phyloP scores from a whole-genome alignment of 2,329 filamentous ascomycete species.

The Epichloe uncinata region DNA sequence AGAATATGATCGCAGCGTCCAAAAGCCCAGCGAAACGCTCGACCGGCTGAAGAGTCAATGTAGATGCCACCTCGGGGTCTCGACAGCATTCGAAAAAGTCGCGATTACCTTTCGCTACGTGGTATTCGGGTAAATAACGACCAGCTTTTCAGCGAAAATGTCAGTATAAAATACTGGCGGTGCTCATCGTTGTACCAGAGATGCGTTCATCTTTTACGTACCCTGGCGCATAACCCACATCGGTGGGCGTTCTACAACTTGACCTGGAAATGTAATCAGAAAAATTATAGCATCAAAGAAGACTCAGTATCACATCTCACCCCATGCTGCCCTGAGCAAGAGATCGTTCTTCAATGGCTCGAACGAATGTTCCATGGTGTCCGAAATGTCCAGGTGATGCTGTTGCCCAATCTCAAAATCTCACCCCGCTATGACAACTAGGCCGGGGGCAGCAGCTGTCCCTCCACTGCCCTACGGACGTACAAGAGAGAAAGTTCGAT shows the following conservation, averaged over 20 bases:
- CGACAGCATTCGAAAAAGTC: constrained; percentile 99
- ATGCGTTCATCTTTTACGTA: constrained; percentile 24
- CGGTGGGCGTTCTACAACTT: constrained; percentile 82
- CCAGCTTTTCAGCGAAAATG: constrained; percentile 48
- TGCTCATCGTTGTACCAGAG: background rate
- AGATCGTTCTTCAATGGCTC: constrained; percentile 85
- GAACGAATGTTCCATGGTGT: constrained; percentile 56
- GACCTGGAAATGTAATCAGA: constrained; percentile 41
- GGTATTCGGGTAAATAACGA: constrained; percentile 94
- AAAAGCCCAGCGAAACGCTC: constrained; percentile 83
- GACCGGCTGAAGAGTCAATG: constrained; percentile 85
- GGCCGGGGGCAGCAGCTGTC: background rate
- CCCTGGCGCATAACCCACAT: constrained; percentile 99
- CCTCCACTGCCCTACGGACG: no score
- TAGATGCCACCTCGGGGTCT: constrained; percentile 81
- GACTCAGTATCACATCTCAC: constrained; percentile 31
- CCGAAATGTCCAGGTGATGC: background rate
- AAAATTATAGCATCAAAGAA: background rate
- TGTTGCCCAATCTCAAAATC: background rate
- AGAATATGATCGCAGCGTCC: constrained; percentile 97
- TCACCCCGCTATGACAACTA: background rate
- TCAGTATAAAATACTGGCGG: background rate
- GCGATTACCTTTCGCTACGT: constrained; percentile 76
- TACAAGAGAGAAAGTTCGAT: background rate
- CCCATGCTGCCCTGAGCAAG: constrained; percentile 77